Evolutionary conservation across 2,329 filamentous ascomycete species (phyloP).

Genomic region (Zymoseptoria brevis): DNA sequence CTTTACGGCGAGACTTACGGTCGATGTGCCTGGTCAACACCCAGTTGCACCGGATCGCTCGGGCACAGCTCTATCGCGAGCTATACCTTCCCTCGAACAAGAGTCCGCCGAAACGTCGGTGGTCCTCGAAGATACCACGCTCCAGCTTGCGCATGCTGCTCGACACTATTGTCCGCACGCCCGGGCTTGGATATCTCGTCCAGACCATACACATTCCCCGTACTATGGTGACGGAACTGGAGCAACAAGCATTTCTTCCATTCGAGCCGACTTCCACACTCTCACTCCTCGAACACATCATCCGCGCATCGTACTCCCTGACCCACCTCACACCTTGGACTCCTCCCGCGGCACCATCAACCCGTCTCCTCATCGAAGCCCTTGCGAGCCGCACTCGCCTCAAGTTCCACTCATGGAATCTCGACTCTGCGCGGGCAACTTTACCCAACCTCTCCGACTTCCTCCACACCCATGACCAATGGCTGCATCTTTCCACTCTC

Average conservation of each 20-base stretch:
- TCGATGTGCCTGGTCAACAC: constrained; percentile 48
- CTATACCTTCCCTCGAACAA: constrained; percentile 23
- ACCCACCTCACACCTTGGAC: constrained; percentile 48
- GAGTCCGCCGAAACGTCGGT: constrained; percentile 39
- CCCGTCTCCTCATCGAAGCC: constrained; percentile 34
- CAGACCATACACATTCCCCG: constrained; percentile 47
- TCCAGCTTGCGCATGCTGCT: constrained; percentile 47
- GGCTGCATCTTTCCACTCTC: constrained; percentile 46
- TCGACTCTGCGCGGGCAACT: constrained; percentile 23
- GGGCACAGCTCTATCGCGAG: constrained; percentile 41
- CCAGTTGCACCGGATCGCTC: constrained; percentile 48
- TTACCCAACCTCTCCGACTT: constrained; percentile 45
- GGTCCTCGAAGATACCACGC: constrained; percentile 29
- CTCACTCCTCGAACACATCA: constrained; percentile 47
- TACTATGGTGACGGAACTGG: constrained; percentile 35
- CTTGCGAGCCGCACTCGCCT: constrained; percentile 47
- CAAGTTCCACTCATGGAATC: constrained; percentile 50
- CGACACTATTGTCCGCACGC: constrained; percentile 46
- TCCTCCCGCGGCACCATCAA: constrained; percentile 29
- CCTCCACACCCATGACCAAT: constrained; percentile 45
- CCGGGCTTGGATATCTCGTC: constrained; percentile 45
- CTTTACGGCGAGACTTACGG: constrained; percentile 48
- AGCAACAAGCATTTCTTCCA: constrained; percentile 23
- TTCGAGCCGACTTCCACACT: constrained; percentile 40
- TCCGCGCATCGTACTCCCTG: constrained; percentile 52